Evolutionary conservation across 192 early-diverging fungal genomes (phyloP).

Genomic region (Coemansia pectinata): DNA sequence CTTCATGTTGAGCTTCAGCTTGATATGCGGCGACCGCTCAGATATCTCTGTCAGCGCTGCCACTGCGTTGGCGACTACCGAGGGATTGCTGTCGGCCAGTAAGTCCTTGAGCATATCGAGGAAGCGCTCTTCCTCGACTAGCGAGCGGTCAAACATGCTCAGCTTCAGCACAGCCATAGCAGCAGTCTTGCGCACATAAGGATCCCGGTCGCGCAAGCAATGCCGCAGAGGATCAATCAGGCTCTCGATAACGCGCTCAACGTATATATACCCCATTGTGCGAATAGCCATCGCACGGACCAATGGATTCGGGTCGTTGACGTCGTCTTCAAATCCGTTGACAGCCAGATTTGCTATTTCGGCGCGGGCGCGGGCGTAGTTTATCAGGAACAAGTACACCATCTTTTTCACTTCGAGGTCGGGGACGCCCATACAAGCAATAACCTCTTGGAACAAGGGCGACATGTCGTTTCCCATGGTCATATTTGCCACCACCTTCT

Average conservation of each 20-base stretch:
- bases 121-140: slow-evolving; percentile 87
- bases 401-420: slow-evolving; percentile 84
- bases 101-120: slow-evolving; percentile 88
- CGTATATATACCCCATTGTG: slow-evolving; percentile 96
- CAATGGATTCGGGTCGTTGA: slow-evolving; percentile 88
- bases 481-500: slow-evolving; percentile 99
- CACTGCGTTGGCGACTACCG: slow-evolving; percentile 95
- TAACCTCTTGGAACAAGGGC: slow-evolving; percentile 86
- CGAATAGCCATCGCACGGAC: slow-evolving; percentile 94
- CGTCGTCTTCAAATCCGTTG: slow-evolving; percentile 88
- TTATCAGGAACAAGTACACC: slow-evolving; percentile 97
- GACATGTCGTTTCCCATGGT: slow-evolving; percentile 99
- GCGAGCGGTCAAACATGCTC: slow-evolving; percentile 80
- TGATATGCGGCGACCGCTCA: slow-evolving; percentile 81
- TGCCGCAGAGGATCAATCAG: slow-evolving; percentile 84
- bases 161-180: slow-evolving; percentile 94
- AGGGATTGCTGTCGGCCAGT: slow-evolving; percentile 87
- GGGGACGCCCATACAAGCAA: slow-evolving; percentile 89
- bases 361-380: slow-evolving; percentile 90
- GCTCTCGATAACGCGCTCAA: slow-evolving; percentile 85
- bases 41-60: slow-evolving; percentile 94
- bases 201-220: slow-evolving; percentile 83
- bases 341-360: slow-evolving; percentile 94
- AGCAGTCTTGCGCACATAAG: slow-evolving; percentile 96
- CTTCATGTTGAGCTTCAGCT: slow-evolving; percentile 80